Evolutionary conservation across 2,329 filamentous ascomycete genomes (phyloP), one percentile per base, ranked within the genome.

Genomic region (Esteya vermicola): DNA sequence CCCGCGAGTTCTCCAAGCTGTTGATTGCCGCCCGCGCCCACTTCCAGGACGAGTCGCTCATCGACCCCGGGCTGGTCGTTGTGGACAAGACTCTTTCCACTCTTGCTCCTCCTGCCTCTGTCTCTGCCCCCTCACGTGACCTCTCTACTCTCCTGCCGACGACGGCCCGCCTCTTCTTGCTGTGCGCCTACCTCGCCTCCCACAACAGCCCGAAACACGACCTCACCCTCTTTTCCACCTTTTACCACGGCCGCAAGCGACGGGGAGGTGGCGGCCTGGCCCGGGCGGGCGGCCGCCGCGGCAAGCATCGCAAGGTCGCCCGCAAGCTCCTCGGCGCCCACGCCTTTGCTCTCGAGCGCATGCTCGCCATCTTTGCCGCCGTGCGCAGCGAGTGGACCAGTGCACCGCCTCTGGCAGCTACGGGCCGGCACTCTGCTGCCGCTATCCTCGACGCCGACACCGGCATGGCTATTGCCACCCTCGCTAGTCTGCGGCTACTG

Each of bases 1-100:
- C 81, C 9, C 78, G 81, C 50, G 85, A 95, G 52, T 95, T 95
- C 58, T 79, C 83, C 13, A 80, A 83, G 46, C 65, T 98, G 8
- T 70, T 96, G 41, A 78, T 89, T 36, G 72, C 76, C 2, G 72
- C 78, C 21, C 67, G 81, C 14, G 63, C 68, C 0, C 67, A 84
- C 26, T 83, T 89, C 54, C 80, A 85, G 50, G 74, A 83, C 49
- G 82, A 88, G 52, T 59, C 63, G n/a, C 63, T 79, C 0, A 65
- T 89, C 4, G 70, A 82, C 28, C 78, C 81, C 3, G 70, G 69
- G 39, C 74, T 85, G 45, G 55, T 76, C 14, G 45, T 54, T 27
- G 23, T 14, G 5, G 10, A 20, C 2, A 34, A 2, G 19, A 8
- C n/a, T n/a, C n/a, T n/a, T n/a, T n/a, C n/a, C n/a, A n/a, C n/a